These are phyloP conservation scores for Aspergillus oerlinghausenensis DNA, from an alignment of 2,329 filamentous ascomycete species.

Conservation along the genomic window DNA sequence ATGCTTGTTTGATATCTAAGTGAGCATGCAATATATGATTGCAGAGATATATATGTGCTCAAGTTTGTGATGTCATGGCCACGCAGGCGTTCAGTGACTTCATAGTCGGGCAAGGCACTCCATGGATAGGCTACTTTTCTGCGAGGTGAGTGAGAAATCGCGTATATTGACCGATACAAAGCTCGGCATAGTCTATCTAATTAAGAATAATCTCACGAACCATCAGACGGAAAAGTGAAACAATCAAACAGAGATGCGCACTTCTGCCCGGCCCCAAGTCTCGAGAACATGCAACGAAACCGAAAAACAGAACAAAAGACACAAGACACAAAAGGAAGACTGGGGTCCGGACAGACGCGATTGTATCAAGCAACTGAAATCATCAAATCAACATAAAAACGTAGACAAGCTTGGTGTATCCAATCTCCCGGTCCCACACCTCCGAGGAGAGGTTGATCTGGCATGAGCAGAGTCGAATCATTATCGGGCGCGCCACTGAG, in stretches of 20 bases:
- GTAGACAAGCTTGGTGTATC: slow-evolving; percentile 6
- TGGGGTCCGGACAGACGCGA: slow-evolving; percentile 41
- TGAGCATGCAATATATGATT: not conserved
- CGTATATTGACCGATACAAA: not conserved
- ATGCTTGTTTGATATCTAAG: not conserved
- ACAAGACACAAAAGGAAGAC: slow-evolving; percentile 14
- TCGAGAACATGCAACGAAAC: slow-evolving; percentile 15
- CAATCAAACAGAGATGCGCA: slow-evolving; percentile 37
- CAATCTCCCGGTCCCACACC: not conserved
- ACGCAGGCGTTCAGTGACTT: not conserved
- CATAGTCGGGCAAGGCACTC: not conserved
- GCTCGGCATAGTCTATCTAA: not conserved
- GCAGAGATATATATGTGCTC: not conserved
- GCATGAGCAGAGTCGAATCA: not conserved
- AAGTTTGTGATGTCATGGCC: not conserved
- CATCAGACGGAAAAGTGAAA: slow-evolving; percentile 6
- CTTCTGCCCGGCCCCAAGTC: slow-evolving; percentile 41
- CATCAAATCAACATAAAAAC: slow-evolving; percentile 27
- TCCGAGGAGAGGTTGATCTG: not conserved
- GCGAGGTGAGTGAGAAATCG: too few species aligned
- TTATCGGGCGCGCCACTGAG: not conserved
- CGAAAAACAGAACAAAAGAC: slow-evolving; percentile 14
- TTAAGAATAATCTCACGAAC: slow-evolving; percentile 1
- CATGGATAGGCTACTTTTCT: not conserved
- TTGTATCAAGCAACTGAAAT: slow-evolving; percentile 43